phyloP scores from a whole-genome alignment of 306 rosid species.

The Cercis canadensis region DNA sequence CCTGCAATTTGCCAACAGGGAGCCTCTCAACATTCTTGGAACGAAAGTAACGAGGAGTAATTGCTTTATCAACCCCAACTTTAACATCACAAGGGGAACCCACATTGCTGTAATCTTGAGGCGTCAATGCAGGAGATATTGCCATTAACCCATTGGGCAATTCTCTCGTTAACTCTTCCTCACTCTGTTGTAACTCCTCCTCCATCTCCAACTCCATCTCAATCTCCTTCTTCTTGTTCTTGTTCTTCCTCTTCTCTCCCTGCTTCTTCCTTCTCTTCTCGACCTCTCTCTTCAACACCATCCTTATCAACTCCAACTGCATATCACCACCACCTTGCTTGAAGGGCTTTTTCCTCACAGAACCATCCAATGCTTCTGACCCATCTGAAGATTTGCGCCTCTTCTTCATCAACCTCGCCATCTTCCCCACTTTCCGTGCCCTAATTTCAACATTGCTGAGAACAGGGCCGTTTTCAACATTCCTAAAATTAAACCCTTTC shows the following conservation, averaged over 20 bases:
- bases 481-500: conserved; percentile 13
- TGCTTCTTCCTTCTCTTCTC: conserved; percentile 63
- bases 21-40: conserved; percentile 86
- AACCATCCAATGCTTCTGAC: conserved; percentile 50
- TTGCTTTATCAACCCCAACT: conserved; percentile 53
- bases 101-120: conserved; percentile 58
- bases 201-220: conserved; percentile 33
- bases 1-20: conserved; percentile 69
- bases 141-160: conserved; percentile 94
- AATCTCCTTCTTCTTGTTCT: conserved; percentile 20
- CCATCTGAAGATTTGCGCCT: conserved; percentile 50
- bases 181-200: conserved; percentile 48
- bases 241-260: conserved; percentile 22
- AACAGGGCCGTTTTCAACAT: conserved; percentile 41
- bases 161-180: conserved; percentile 66
- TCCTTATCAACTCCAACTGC: conserved; percentile 84
- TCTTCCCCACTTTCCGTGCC: conserved; percentile 52
- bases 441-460: conserved; percentile 58
- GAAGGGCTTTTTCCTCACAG: conserved; percentile 43
- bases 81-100: conserved; percentile 60
- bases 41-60: conserved; percentile 68
- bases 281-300: conserved; percentile 84
- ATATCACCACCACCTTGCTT: conserved; percentile 53
- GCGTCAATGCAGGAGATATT: conserved; percentile 66
- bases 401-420: conserved; percentile 58